These are phyloP conservation scores for Starmerella geochares DNA, from an alignment of 805 yeast genomes.

Conservation along the genomic window DNA sequence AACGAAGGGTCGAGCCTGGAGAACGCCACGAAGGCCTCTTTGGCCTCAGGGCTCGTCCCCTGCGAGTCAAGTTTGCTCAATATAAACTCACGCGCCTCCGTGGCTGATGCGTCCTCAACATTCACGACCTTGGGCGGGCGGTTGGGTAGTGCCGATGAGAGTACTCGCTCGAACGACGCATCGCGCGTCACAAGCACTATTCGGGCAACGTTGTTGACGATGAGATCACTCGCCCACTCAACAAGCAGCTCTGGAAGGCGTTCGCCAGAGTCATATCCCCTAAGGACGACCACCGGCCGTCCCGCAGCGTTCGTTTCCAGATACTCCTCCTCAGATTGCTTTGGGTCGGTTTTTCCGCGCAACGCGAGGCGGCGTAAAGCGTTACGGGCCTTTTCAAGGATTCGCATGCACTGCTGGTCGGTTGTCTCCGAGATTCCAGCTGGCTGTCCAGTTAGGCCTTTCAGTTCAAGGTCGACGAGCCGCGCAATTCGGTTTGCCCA, in stretches of 20 bases:
- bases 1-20: constrained; percentile 26
- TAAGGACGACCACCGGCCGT: constrained; percentile 23
- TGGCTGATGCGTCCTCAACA: constrained; percentile 69
- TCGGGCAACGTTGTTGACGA: constrained; percentile 74
- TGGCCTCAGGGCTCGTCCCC: constrained; percentile 4
- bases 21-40: constrained; percentile 2
- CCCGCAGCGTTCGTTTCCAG: constrained; percentile 20
- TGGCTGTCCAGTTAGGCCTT: constrained; percentile 78
- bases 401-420: constrained; percentile 28
- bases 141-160: constrained; percentile 68
- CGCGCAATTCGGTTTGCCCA: constrained; percentile 77
- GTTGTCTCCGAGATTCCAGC: constrained; percentile 29
- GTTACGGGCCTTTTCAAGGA: constrained; percentile 30
- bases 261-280: constrained; percentile 24
- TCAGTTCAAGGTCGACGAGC: constrained; percentile 73
- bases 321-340: constrained; percentile 16
- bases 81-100: constrained; percentile 62
- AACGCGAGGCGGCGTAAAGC: constrained; percentile 61
- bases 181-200: constrained; percentile 83
- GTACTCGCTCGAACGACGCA: constrained; percentile 52
- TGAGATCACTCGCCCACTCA: constrained; percentile 77
- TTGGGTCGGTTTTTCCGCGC: constrained; percentile 27
- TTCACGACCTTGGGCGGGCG: constrained; percentile 70
- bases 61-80: constrained; percentile 28
- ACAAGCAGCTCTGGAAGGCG: constrained; percentile 58